phyloP scores from a whole-genome alignment of 805 yeast species.

The Candida insectorum region DNA sequence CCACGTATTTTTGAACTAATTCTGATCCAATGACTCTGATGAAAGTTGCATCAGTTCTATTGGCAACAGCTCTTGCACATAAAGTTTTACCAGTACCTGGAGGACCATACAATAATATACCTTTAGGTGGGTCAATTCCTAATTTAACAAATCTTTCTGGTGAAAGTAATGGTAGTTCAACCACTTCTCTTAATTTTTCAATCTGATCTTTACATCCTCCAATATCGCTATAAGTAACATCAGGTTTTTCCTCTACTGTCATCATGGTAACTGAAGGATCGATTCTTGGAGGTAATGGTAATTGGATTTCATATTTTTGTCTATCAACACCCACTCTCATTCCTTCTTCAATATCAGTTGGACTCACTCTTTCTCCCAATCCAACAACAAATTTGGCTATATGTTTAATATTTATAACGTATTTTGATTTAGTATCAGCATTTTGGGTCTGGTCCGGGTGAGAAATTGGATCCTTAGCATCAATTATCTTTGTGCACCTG shows the following conservation, averaged over 20 bases:
- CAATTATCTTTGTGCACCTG: constrained; percentile 95
- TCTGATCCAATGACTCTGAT: constrained; percentile 98
- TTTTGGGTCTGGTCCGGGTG: constrained; percentile 39
- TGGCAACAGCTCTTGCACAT: constrained; percentile 99
- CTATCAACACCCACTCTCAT: constrained; percentile 99
- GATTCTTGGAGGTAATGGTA: constrained; percentile 96
- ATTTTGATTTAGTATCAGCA: constrained; percentile 83
- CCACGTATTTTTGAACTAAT: constrained; percentile 96
- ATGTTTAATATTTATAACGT: constrained; percentile 95
- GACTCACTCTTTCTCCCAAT: constrained; percentile 93
- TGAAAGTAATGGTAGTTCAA: constrained; percentile 85
- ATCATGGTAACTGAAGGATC: constrained; percentile 99
- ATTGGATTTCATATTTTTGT: constrained; percentile 92
- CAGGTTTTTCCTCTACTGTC: constrained; percentile 99
- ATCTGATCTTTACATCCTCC: constrained; percentile 99
- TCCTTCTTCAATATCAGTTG: constrained; percentile 98
- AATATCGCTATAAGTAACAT: constrained; percentile 95
- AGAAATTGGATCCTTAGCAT: constrained; percentile 43
- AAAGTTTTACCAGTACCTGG: constrained; percentile 99
- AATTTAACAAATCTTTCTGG: constrained; percentile 96
- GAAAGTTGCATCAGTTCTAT: constrained; percentile 98
- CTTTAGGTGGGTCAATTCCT: constrained; percentile 99
- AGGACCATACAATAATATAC: constrained; percentile 93
- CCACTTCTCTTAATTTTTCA: constrained; percentile 94
- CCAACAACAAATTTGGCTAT: constrained; percentile 96